Percentiles rank a stretch among this genome's conserved stretches.
Evolutionary conservation across 164 flowering plant genomes (phyloP).

Genomic region (Piper longum): DNA sequence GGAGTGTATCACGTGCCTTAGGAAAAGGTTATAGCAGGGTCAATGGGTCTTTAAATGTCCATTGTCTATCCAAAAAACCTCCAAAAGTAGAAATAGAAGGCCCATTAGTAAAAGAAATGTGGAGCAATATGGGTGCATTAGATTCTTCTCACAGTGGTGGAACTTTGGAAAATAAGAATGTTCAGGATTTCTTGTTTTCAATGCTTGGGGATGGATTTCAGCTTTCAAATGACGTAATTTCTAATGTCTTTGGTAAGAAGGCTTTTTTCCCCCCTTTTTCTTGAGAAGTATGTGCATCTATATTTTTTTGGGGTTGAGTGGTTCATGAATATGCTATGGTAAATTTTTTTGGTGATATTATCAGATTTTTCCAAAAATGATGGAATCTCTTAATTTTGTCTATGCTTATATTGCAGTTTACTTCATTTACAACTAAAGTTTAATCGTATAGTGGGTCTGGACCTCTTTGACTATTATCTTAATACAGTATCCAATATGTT

Average conservation of each 20-base stretch:
- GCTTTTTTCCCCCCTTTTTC: not conserved
- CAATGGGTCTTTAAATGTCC: constrained; percentile 10
- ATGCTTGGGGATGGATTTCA: constrained; percentile 53
- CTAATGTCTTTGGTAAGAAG: constrained; percentile 39
- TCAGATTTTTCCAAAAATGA: not conserved
- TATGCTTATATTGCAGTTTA: not conserved
- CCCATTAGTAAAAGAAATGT: constrained; percentile 10
- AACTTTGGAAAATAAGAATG: constrained; percentile 16
- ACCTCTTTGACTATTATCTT: too few species aligned
- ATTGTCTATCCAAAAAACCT: constrained; percentile 21
- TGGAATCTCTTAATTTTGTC: not conserved
- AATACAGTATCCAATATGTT: not conserved
- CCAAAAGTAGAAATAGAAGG: constrained; percentile 16
- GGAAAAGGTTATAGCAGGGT: constrained; percentile 32
- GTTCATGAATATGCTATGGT: not conserved
- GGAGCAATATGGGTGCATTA: constrained; percentile 6
- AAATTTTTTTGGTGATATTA: not conserved
- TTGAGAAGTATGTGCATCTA: not conserved
- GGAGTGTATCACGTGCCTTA: constrained; percentile 35
- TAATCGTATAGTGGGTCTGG: too few species aligned
- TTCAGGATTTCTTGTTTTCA: constrained; percentile 44
- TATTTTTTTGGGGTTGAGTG: not conserved
- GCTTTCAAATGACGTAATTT: constrained; percentile 30
- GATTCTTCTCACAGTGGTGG: constrained; percentile 8
- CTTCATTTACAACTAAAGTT: not conserved